Base-by-base conservation (phyloP, 2,329 filamentous ascomycete species). In the Sporothrix inflata region DNA sequence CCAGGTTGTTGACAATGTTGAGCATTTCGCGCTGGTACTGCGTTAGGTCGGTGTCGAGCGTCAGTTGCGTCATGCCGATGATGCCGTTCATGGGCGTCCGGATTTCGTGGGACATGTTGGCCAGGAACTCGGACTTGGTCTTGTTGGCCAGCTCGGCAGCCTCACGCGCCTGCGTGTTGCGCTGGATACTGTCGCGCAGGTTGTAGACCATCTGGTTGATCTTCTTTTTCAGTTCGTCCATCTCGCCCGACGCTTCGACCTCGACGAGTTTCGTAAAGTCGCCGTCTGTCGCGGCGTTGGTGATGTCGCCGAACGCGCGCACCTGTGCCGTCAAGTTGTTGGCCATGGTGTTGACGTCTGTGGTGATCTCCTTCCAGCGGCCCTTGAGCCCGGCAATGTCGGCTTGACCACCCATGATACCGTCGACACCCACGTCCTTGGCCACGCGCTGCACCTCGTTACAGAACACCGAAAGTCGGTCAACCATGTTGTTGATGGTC, bases 191-290 rank as follows among this genome's bases (percentile, higher is more conserved):
- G 82, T 98, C 96, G 76, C 95, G 87, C 74, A 99, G 84, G 79
- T 97, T 97, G 80, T 93, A 96, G 70, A 98, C 94, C 96, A 99
- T 99, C 84, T 97, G 93, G 81, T 98, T 99, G 87, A 99, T 98
- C 86, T 98, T 98, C 78, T 94, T 91, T 84, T 99, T 99, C 77
- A 99, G 87, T 81, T 98, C 95, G 82, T 98, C 96, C 96, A 99
- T 98, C 82, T 99, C 96, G 75, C 96, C 96, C 14, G 95, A 98
- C 24, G 96, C 96, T 81, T 98, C 94, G 21, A 99, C 95, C 65
- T 96, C 97, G 80, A 99, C 95, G 72, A 97, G 90, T 80, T 98
- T 97, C 30, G 94, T 97, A 81, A 98, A 98, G 82, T 99, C 95
- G 75, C 96, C 96, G 79, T 97, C 94, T 73, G 95, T 98, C 38